A percentile compares a stretch with the other conserved stretches of the same genome.
These are phyloP conservation scores for Linnemannia elongata DNA, from an alignment of 192 early-diverging fungal genomes.

Conservation along the genomic window DNA sequence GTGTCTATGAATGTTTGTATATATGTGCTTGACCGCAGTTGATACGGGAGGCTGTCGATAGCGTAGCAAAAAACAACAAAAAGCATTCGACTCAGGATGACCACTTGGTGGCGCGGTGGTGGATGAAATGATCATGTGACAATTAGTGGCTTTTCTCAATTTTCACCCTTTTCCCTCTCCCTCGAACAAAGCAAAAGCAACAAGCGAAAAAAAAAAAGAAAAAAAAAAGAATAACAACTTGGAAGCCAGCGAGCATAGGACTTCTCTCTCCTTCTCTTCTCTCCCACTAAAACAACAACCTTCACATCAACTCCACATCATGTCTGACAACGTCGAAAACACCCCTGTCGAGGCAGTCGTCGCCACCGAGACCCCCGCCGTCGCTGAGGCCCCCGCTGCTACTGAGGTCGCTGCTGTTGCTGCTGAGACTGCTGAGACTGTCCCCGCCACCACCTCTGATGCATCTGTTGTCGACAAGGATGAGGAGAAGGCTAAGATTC, in stretches of 20 bases:
- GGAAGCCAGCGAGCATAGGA: neutral
- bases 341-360: neutral
- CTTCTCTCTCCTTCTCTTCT: neutral
- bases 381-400: slow-evolving; percentile 5
- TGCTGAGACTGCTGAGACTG: neutral
- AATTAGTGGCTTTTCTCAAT: neutral
- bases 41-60: neutral
- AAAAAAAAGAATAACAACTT: slow-evolving; percentile 5
- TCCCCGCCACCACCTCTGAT: neutral
- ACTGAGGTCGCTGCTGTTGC: slow-evolving; percentile 14
- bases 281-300: neutral
- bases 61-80: neutral
- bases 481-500: slow-evolving; percentile 61
- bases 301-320: slow-evolving; percentile 16
- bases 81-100: slow-evolving; percentile 2
- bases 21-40: neutral
- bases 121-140: neutral
- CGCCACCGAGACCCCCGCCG: slow-evolving; percentile 23
- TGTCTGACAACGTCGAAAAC: neutral
- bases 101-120: neutral
- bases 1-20: neutral
- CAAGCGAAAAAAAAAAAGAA: neutral
- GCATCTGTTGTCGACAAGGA: slow-evolving; percentile 9
- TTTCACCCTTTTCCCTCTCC: neutral
- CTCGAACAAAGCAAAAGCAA: neutral